Evolutionary conservation across 768 basidiomycete genomes (phyloP), one percentile per base, ranked within the genome.

Genomic region (Lactarius psammicola): DNA sequence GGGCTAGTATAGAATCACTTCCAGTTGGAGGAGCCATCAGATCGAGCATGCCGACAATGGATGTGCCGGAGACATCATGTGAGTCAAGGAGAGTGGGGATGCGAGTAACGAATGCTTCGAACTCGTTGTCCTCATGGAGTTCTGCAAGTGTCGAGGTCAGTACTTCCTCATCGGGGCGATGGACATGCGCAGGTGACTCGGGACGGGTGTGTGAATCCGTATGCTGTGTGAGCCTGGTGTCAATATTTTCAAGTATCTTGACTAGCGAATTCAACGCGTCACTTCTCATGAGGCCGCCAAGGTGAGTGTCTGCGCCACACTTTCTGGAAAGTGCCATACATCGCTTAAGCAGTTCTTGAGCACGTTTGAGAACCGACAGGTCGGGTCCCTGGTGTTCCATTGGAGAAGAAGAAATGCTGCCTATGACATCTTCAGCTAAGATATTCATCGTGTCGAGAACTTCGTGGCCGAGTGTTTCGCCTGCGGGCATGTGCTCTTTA

Each of bases 371-470:
- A 58, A 58, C 38, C 5, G 36, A 58, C 9, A 38, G n/a, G n/a
- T 58, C 34, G 26, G 38, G 23, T 17, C 15, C 56, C 13, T 58
- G 56, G 15, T 34, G 26, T 26, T 28, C 26, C 36, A 26, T 26
- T 26, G 38, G 11, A 30, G 13, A n/a, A 58, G 38, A 40, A 28
- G 56, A 40, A 26, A 58, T 40, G 26, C 26, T 17, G 20, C 28
- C 26, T 17, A 9, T 15, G 36, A 58, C 56, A 40, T 58, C 56
- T 36, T 58, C 56, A 1, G 56, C 56, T 6, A 58, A 20, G 23
- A 58, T 38, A 36, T 58, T 38, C 56, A 58, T 58, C 38, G 56
- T 58, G 34, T 58, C 56, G 33, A 58, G 23, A 40, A 40, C 56
- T 28, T 40, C 56, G 17, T 34, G 36, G 56, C 56, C 56, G 40